Evolutionary conservation across 352 stramenopile species (phyloP).

Genomic region (Pythium aristosporum): DNA sequence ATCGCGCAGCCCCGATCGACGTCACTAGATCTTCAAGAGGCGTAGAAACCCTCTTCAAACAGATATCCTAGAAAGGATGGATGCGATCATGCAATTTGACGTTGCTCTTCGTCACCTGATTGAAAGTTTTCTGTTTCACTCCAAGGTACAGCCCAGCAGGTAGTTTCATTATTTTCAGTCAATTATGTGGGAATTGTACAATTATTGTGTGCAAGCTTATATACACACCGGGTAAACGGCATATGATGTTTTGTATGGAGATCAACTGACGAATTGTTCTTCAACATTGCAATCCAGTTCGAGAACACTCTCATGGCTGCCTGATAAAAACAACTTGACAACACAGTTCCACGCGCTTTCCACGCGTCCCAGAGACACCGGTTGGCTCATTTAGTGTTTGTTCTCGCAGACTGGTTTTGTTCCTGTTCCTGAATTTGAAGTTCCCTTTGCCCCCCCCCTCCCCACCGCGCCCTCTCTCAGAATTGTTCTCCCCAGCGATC

Average conservation of each 20-base stretch:
- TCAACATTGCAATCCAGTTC: slow-evolving; percentile 4
- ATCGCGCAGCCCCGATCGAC: slow-evolving; percentile 9
- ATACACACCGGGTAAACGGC: background rate
- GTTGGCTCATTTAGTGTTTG: slow-evolving; percentile 5
- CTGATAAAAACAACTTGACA: slow-evolving; percentile 4
- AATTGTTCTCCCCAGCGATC: slow-evolving; percentile 1
- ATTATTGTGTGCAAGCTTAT: slow-evolving; percentile 2
- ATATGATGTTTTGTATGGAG: slow-evolving; percentile 13
- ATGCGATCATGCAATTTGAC: background rate
- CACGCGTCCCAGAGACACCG: background rate
- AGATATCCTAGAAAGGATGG: background rate
- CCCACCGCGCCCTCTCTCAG: background rate
- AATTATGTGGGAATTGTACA: background rate
- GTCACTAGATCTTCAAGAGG: slow-evolving; percentile 28
- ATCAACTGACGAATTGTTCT: slow-evolving; percentile 17
- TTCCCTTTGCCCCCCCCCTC: slow-evolving; percentile 4
- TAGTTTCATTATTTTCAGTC: background rate
- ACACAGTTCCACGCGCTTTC: slow-evolving; percentile 3
- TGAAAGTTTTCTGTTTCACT: background rate
- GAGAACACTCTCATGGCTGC: too few relatives aligned
- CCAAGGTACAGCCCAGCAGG: too few relatives aligned
- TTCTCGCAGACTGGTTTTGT: slow-evolving; percentile 6
- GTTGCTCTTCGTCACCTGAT: background rate
- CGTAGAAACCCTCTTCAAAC: slow-evolving; percentile 5
- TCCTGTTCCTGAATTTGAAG: slow-evolving; percentile 22